Evolutionary conservation across 768 basidiomycete genomes (phyloP).

Genomic region (Termitomyces sp.): DNA sequence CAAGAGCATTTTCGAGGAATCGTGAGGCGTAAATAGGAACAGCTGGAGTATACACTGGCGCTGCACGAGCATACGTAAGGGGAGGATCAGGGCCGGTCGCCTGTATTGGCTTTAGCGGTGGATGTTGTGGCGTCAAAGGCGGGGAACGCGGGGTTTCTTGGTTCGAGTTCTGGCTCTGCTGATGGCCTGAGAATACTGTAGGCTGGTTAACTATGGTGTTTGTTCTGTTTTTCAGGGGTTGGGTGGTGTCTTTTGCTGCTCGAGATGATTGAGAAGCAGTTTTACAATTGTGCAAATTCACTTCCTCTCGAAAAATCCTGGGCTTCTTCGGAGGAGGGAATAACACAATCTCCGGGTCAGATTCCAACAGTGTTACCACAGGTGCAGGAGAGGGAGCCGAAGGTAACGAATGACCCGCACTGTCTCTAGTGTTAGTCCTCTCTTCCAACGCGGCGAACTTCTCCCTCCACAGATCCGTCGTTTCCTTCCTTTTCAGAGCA

Average conservation of each 20-base stretch:
- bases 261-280: neutral
- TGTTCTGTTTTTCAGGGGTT: constrained; percentile 2
- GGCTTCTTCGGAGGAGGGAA: neutral
- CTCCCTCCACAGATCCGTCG: constrained; percentile 35
- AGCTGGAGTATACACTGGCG: neutral
- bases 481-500: constrained; percentile 30
- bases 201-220: neutral
- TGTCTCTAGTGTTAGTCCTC: constrained; percentile 1
- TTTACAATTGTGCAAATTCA: neutral
- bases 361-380: neutral
- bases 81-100: neutral
- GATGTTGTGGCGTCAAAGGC: constrained; percentile 2
- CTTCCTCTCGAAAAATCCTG: neutral
- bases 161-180: neutral
- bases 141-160: neutral
- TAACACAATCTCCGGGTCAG: neutral
- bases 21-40: neutral
- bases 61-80: neutral
- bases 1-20: constrained; percentile 15
- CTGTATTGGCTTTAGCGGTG: neutral
- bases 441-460: constrained; percentile 26
- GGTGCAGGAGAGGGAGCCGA: neutral
- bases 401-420: neutral
- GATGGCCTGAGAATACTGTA: neutral
- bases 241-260: neutral